Percentiles rank a stretch among this genome's conserved stretches.
These are phyloP conservation scores for Cytospora schulzeri DNA, from an alignment of 2,329 filamentous ascomycete species.

Conservation along the genomic window DNA sequence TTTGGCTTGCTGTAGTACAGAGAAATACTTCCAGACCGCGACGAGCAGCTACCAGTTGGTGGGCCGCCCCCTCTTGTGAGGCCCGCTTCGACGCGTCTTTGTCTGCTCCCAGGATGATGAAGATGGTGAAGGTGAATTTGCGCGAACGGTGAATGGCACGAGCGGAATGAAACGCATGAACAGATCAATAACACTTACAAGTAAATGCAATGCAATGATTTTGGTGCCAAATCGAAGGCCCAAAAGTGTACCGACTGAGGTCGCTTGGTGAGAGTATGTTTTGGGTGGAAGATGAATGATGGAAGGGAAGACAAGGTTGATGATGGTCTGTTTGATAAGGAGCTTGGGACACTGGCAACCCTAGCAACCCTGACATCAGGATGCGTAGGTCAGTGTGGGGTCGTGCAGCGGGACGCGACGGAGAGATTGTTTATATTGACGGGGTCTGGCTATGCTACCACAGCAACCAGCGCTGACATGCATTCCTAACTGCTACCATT, in stretches of 20 bases:
- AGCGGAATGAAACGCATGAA: not conserved
- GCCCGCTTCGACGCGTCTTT: not conserved
- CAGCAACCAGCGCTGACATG: conserved; percentile 10
- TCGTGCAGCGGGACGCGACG: conserved; percentile 20
- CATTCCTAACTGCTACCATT: conserved; percentile 1
- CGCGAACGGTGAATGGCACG: not conserved
- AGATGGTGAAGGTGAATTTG: not conserved
- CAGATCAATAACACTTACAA: not conserved
- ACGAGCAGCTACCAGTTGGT: not conserved
- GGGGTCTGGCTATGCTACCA: conserved; percentile 7
- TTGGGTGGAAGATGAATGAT: not conserved
- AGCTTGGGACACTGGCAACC: not conserved
- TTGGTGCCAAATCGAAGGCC: not conserved
- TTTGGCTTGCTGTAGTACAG: not conserved
- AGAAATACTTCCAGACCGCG: not conserved
- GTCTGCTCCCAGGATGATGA: not conserved
- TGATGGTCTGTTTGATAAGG: not conserved
- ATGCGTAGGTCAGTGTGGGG: conserved; percentile 13
- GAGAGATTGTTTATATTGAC: conserved; percentile 22
- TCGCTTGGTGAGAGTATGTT: not conserved
- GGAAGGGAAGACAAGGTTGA: not conserved
- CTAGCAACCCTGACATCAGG: not conserved
- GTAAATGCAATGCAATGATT: not conserved
- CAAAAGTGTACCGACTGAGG: not conserved
- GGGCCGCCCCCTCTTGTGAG: not conserved